Conservation (phyloP, 805 yeast genomes). For the Huiozyma sinensis region DNA sequence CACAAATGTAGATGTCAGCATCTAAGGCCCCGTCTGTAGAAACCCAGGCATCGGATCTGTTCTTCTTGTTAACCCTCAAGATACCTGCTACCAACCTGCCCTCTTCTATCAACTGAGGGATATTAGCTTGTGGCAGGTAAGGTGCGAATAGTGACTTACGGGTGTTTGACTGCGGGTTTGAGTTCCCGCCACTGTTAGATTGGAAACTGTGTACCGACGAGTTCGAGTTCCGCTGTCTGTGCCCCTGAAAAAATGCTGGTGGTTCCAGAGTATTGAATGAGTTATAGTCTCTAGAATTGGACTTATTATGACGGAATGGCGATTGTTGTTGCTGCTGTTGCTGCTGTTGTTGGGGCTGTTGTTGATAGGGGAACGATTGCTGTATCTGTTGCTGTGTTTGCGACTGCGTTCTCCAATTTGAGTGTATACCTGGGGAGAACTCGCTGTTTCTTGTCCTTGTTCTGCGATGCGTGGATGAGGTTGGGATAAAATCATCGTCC, state of each 20-base stretch:
- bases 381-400: conserved; percentile 29
- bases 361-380: conserved; percentile 4
- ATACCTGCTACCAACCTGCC: conserved; percentile 90
- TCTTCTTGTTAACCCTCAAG: conserved; percentile 87
- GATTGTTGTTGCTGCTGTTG: conserved; percentile 20
- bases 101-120: conserved; percentile 80
- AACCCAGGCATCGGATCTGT: conserved; percentile 97
- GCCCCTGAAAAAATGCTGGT: conserved; percentile 50
- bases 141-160: conserved; percentile 90
- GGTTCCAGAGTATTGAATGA: conserved; percentile 25
- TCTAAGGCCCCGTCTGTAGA: conserved; percentile 91
- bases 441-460: conserved; percentile 17
- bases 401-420: conserved; percentile 49
- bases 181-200: conserved; percentile 25
- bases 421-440: conserved; percentile 33
- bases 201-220: conserved; percentile 45
- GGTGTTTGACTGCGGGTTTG: conserved; percentile 30
- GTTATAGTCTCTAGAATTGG: conserved; percentile 20
- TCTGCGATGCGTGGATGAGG: conserved; percentile 23
- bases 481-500: conserved; percentile 23
- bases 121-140: conserved; percentile 83
- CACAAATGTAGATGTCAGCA: conserved; percentile 95
- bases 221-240: conserved; percentile 63
- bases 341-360: conserved; percentile 9
- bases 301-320: conserved; percentile 26